Percentiles rank a stretch among this genome's conserved stretches.
Evolutionary conservation across 768 basidiomycete species (phyloP).

Genomic region (Lentinula sp.): DNA sequence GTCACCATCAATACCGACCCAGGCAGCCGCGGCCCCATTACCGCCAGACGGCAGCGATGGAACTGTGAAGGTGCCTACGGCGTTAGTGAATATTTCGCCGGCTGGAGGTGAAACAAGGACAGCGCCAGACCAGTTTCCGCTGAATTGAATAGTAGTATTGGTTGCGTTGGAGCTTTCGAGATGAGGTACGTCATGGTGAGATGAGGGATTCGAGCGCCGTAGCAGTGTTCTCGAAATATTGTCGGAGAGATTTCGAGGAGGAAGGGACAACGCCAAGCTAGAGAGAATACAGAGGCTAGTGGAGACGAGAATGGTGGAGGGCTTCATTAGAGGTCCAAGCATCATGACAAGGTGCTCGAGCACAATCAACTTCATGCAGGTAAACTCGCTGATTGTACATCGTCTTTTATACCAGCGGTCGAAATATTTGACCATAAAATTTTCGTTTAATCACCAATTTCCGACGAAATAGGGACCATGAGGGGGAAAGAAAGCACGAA

Average conservation of each 20-base stretch:
- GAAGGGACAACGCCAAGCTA: neutral
- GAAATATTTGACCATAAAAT: neutral
- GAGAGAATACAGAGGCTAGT: too few relatives aligned
- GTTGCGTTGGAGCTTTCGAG: neutral
- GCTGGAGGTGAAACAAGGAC: neutral
- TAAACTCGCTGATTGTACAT: neutral
- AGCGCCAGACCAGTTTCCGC: conserved; percentile 6
- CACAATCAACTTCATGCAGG: neutral
- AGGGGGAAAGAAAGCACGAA: neutral
- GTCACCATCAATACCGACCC: conserved; percentile 9
- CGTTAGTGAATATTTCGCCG: neutral
- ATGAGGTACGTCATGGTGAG: neutral
- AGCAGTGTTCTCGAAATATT: neutral
- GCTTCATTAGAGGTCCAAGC: neutral
- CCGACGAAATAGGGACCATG: neutral
- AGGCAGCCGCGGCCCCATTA: conserved; percentile 3
- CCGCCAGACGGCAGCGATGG: neutral
- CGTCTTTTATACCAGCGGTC: neutral
- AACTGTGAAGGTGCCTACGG: conserved; percentile 5
- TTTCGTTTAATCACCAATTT: neutral
- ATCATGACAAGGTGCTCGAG: too few relatives aligned
- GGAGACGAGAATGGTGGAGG: neutral
- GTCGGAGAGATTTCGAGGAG: neutral
- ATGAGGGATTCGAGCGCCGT: neutral
- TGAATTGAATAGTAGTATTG: neutral